Base-by-base conservation (phyloP, 2,329 filamentous ascomycete species). In the Xylariomycetidae sp. region DNA sequence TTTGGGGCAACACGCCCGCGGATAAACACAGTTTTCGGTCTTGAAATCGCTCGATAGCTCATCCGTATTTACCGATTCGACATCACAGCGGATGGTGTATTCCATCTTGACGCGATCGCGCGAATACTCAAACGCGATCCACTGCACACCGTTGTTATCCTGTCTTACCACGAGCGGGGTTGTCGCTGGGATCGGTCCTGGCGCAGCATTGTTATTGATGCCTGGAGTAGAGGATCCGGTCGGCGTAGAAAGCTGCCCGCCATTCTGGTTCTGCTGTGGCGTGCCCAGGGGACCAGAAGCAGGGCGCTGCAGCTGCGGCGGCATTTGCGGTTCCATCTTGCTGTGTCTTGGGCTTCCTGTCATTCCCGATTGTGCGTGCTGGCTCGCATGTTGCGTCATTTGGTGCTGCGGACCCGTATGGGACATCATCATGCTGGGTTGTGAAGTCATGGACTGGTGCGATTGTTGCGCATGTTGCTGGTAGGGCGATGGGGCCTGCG, bases 41-140 rank as follows among this genome's bases (percentile, higher is more conserved):
- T 95, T 97, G 74, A 97, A 97, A 45, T 97, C 90, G 44, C 78
- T 70, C 27, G 78, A 77, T 13, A 98, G 74, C 41, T 82, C 82
- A 36, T 96, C 88, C 27, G 90, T 88, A 55, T 89, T 88, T 42
- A 98, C 88, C 1, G 89, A 96, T 65, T 97, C 92, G 14, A 97
- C 92, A 51, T 97, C 92, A 59, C 92, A 97, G 33, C 92, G 83
- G 52, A 98, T 98, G 1, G 89, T 96, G 65, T 98, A 98, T 63
- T 97, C 89, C 88, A 97, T 95, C 77, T 98, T 98, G 48, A 97
- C 89, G 28, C 90, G 77, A 57, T 98, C 90, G 40, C 90, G 80
- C 9, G 90, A 97, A 59, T 98, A 98, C 61, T 98, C 92, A 43
- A 97, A 98, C 1, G 88, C 88, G 53, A 97, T 97, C 92, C 92